Evolutionary conservation across 2,329 filamentous ascomycete genomes (phyloP), one percentile per base, ranked within the genome.

Genomic region (Fonsecaea nubica): DNA sequence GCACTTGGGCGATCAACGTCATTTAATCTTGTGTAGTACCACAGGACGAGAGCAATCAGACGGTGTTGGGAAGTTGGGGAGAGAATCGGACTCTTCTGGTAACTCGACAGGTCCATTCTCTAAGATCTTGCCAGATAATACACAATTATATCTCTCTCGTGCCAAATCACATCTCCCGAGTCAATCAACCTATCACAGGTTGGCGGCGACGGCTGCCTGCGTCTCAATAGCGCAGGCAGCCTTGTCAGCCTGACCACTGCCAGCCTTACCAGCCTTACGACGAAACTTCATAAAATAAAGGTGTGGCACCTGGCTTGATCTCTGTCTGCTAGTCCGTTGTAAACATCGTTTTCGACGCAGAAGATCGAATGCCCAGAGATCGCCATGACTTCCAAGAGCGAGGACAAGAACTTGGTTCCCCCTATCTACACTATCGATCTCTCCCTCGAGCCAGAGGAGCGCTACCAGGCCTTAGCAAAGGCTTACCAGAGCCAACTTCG

Each of bases 401-500:
- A 53, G 0, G 45, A 53, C 36, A 33, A 10, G 9, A 45, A 13
- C 32, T 3, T 52, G 30, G 35, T 33, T 6, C 15, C 63, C 38
- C 57, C 63, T 1, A 60, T 9, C 1, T 60, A 66, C 56, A 64
- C 48, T 21, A 87, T 88, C 69, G 82, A 89, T 69, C 79, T 88
- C 2, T 85, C 84, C 1, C 79, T 82, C 2, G 80, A 85, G 0
- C 85, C 86, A 1, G 73, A 77, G 33, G 74, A 83, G 65, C 81
- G 86, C 58, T 89, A 88, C 74, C 74, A 78, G 18, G 74, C 80
- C 35, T 75, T 88, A 1, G 83, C 82, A 18, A 73, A 63, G 4
- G 78, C 81, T 30, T 85, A 85, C 71, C 77, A 79, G 32, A 68
- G 77, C 4, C 73, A 79, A 54, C 77, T 87, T 67, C 72, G 73